These are phyloP conservation scores for Mycocentrospora acerina DNA, from an alignment of 2,329 filamentous ascomycete genomes.

Conservation along the genomic window DNA sequence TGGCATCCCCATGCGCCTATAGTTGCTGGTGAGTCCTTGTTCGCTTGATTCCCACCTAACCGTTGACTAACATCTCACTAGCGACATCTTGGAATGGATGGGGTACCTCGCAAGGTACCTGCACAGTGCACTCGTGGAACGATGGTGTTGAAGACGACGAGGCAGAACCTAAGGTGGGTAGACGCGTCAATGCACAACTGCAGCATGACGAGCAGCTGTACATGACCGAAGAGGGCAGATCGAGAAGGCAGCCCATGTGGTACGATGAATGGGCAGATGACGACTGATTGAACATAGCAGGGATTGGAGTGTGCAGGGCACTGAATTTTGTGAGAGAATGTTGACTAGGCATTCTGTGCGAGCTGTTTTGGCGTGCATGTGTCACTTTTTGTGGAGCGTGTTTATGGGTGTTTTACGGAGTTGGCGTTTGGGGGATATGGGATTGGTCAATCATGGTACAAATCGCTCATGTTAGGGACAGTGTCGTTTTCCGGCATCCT, in stretches of 20 bases:
- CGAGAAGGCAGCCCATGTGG: constrained; percentile 24
- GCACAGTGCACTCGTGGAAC: constrained; percentile 77
- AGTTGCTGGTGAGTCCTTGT: constrained; percentile 60
- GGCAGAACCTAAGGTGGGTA: constrained; percentile 37
- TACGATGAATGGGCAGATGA: constrained; percentile 34
- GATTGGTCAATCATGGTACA: neutral
- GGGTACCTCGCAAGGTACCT: constrained; percentile 71
- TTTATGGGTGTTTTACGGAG: too few species aligned
- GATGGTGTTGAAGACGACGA: constrained; percentile 66
- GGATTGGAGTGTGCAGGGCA: neutral
- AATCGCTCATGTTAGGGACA: too few species aligned
- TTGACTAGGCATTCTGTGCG: too few species aligned
- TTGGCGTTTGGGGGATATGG: neutral
- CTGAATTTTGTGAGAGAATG: too few species aligned
- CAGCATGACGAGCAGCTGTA: constrained; percentile 42
- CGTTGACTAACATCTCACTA: constrained; percentile 38
- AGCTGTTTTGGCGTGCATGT: too few species aligned
- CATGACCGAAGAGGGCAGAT: constrained; percentile 17
- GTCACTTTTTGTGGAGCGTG: too few species aligned
- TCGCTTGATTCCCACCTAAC: neutral
- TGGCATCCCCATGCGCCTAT: constrained; percentile 88
- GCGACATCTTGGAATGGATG: constrained; percentile 83
- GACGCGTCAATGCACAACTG: constrained; percentile 39
- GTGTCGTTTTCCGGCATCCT: too few species aligned
- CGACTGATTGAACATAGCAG: constrained; percentile 15